These are phyloP conservation scores for Tolypocladium paradoxum DNA, from an alignment of 2,329 filamentous ascomycete genomes.

Conservation along the genomic window DNA sequence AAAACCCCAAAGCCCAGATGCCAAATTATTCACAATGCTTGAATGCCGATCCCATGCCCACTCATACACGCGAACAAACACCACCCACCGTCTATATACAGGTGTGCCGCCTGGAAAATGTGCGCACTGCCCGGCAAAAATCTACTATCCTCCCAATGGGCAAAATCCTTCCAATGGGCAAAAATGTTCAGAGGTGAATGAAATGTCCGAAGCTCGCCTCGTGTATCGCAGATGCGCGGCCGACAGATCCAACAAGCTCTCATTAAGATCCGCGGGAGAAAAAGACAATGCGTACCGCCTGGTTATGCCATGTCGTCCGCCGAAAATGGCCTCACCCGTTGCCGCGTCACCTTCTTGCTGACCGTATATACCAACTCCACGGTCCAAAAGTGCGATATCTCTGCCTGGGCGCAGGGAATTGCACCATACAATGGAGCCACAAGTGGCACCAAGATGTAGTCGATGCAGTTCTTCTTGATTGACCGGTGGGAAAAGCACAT, in stretches of 20 bases:
- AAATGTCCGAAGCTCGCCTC: neutral
- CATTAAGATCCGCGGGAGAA: neutral
- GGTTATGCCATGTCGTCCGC: conserved; percentile 30
- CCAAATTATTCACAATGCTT: conserved; percentile 11
- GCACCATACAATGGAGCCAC: conserved; percentile 59
- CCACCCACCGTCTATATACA: conserved; percentile 36
- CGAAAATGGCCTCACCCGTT: conserved; percentile 33
- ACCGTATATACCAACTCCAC: conserved; percentile 59
- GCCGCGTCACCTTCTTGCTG: conserved; percentile 54
- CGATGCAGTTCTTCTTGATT: conserved; percentile 44
- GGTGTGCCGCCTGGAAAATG: conserved; percentile 11
- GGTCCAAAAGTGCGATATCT: conserved; percentile 61
- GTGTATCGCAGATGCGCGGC: neutral
- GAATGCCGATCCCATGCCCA: conserved; percentile 35
- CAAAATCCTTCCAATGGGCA: conserved; percentile 12
- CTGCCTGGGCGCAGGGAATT: conserved; percentile 56
- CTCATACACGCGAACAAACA: conserved; percentile 34
- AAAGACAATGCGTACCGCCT: conserved; percentile 2
- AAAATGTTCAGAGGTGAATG: conserved; percentile 3
- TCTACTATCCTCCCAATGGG: conserved; percentile 5
- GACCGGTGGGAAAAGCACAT: conserved; percentile 54
- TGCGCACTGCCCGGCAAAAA: neutral
- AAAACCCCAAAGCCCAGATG: conserved; percentile 21
- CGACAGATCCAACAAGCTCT: conserved; percentile 7
- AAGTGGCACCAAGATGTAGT: conserved; percentile 55